phyloP scores from a whole-genome alignment of 345 rosid genomes.

The Camelina hispida region DNA sequence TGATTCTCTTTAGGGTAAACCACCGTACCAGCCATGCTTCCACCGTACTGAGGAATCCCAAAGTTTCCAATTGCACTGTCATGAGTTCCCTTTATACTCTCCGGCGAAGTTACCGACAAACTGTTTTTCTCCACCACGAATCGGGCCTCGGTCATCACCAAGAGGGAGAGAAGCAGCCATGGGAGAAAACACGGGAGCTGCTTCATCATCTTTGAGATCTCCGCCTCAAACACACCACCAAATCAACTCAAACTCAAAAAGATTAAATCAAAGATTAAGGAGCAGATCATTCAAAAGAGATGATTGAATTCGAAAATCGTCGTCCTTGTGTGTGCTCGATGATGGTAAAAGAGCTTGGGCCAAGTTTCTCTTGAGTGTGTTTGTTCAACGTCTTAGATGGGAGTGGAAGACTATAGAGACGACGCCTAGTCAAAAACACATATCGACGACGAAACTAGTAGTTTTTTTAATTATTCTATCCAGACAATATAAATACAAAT shows the following conservation, averaged over 20 bases:
- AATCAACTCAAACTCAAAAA: too few species aligned
- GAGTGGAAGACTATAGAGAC: slow-evolving; percentile 5
- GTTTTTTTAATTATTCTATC: not conserved
- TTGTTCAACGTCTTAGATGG: slow-evolving; percentile 5
- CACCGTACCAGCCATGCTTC: slow-evolving; percentile 95
- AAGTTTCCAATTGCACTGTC: slow-evolving; percentile 98
- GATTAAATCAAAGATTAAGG: not conserved
- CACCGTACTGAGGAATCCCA: slow-evolving; percentile 98
- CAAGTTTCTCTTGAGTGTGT: not conserved
- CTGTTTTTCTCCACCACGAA: slow-evolving; percentile 99
- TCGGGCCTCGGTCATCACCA: slow-evolving; percentile 43
- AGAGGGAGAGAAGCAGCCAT: slow-evolving; percentile 9
- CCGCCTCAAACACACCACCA: slow-evolving; percentile 11
- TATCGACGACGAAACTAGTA: slow-evolving; percentile 10
- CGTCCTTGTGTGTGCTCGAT: not conserved
- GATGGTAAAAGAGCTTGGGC: not conserved
- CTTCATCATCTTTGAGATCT: slow-evolving; percentile 48
- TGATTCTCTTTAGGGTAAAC: slow-evolving; percentile 70
- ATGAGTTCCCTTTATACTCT: slow-evolving; percentile 79
- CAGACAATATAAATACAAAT: not conserved
- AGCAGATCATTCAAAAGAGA: not conserved
- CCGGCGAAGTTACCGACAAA: slow-evolving; percentile 85
- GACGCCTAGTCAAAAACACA: not conserved
- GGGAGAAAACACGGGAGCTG: slow-evolving; percentile 51
- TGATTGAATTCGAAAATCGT: not conserved